Percentiles rank a stretch among this genome's conserved stretches.
These are phyloP conservation scores for Skeletonema tropicum DNA, from an alignment of 108 stramenopile species.

Conservation along the genomic window DNA sequence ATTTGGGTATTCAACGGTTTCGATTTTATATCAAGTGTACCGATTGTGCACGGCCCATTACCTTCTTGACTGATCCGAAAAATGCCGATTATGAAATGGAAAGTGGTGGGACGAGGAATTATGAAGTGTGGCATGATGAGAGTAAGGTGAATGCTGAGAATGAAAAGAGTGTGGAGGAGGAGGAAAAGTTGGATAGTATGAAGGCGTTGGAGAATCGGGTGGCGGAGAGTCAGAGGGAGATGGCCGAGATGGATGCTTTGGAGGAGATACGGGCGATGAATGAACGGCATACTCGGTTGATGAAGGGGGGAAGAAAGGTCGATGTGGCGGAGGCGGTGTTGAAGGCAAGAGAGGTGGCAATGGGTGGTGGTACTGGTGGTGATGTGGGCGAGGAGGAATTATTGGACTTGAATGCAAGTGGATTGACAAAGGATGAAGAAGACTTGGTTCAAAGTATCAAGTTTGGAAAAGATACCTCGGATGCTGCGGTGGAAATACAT, in stretches of 20 bases:
- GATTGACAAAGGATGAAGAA: conserved; percentile 79
- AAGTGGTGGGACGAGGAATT: conserved; percentile 92
- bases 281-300: conserved; percentile 63
- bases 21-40: conserved; percentile 97
- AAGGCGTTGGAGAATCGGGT: conserved; percentile 96
- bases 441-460: conserved; percentile 71
- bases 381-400: conserved; percentile 15
- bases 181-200: conserved; percentile 92
- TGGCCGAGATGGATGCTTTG: conserved; percentile 93
- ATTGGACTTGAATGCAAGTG: conserved; percentile 64
- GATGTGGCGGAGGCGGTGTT: conserved; percentile 66
- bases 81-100: conserved; percentile 98
- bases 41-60: conserved; percentile 84
- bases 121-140: conserved; percentile 94
- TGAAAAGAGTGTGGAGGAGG: conserved; percentile 73
- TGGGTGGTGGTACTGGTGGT: conserved; percentile 25
- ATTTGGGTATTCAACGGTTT: conserved; percentile 93
- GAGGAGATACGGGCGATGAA: conserved; percentile 96
- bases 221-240: conserved; percentile 92
- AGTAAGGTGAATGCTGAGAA: conserved; percentile 63
- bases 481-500: conserved; percentile 10
- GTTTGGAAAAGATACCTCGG: conserved; percentile 57
- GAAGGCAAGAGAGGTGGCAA: conserved; percentile 54
- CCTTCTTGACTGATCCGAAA: conserved; percentile 96
- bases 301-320: conserved; percentile 41